phyloP scores from a whole-genome alignment of 345 rosid genomes.

The Clarkia xantiana region DNA sequence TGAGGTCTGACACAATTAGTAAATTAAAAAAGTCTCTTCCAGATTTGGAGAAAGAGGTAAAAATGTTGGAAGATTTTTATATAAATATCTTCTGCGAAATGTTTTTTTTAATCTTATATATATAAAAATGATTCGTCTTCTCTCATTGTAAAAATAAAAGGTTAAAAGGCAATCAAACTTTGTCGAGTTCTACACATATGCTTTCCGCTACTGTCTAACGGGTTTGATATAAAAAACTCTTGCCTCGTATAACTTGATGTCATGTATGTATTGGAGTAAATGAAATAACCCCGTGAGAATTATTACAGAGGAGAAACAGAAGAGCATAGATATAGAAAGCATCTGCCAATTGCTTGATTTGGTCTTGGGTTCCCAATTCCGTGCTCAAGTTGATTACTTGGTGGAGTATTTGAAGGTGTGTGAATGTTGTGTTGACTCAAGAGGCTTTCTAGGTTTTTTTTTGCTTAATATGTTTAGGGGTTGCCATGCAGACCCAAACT shows the following conservation, averaged over 20 bases:
- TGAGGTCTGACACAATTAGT: slow-evolving; percentile 48
- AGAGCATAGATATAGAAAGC: slow-evolving; percentile 79
- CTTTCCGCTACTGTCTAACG: slow-evolving; percentile 83
- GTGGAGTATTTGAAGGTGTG: slow-evolving; percentile 61
- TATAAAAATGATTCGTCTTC: slow-evolving; percentile 6
- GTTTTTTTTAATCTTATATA: slow-evolving; percentile 2
- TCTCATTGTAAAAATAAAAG: slow-evolving; percentile 26
- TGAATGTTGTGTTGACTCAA: neutral
- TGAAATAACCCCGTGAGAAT: slow-evolving; percentile 5
- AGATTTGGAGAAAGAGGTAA: slow-evolving; percentile 79
- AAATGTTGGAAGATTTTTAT: neutral
- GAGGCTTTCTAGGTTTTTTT: neutral
- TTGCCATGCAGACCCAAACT: slow-evolving; percentile 50
- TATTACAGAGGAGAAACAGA: slow-evolving; percentile 77
- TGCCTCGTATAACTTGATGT: neutral
- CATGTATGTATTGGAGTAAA: slow-evolving; percentile 3
- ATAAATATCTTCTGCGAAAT: neutral
- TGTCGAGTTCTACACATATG: slow-evolving; percentile 65
- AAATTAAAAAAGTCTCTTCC: slow-evolving; percentile 70
- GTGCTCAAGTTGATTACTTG: slow-evolving; percentile 62
- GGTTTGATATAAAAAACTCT: slow-evolving; percentile 26
- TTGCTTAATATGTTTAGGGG: neutral
- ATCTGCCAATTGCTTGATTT: slow-evolving; percentile 69
- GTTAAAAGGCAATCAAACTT: slow-evolving; percentile 59
- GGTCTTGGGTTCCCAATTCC: slow-evolving; percentile 64